Evolutionary conservation across 306 rosid genomes (phyloP).

Genomic region (Cicer cuneatum): DNA sequence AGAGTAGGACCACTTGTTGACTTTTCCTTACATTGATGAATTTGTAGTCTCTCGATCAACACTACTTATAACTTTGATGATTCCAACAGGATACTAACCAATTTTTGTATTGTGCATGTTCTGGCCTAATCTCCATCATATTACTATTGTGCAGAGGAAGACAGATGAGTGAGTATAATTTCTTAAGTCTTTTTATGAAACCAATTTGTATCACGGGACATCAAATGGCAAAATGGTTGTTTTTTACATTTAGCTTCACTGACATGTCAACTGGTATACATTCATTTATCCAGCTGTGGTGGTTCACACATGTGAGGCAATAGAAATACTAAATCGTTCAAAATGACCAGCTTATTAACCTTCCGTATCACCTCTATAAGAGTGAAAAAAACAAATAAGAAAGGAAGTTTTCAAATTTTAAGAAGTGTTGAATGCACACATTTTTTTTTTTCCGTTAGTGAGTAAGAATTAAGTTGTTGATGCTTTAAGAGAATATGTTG

Average conservation of each 20-base stretch:
- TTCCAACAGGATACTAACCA: constrained; percentile 52
- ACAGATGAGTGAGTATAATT: constrained; percentile 85
- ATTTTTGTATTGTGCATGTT: constrained; percentile 48
- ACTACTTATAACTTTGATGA: background rate
- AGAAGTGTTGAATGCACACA: background rate
- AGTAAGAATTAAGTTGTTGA: background rate
- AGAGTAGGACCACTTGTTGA: constrained; percentile 7
- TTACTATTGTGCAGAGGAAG: constrained; percentile 75
- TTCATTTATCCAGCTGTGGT: constrained; percentile 9
- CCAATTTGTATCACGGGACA: constrained; percentile 1
- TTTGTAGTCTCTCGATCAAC: constrained; percentile 23
- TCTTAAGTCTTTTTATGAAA: constrained; percentile 27
- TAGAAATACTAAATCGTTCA: background rate
- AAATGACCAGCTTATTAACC: constrained; percentile 1
- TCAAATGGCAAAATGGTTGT: constrained; percentile 26
- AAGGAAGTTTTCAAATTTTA: background rate
- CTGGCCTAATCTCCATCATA: constrained; percentile 45
- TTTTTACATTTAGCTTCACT: background rate
- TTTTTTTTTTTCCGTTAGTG: background rate
- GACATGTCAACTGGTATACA: background rate
- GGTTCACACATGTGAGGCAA: background rate
- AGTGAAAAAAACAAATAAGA: too few relatives aligned
- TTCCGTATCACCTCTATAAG: background rate
- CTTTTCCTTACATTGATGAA: constrained; percentile 25
- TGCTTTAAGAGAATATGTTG: background rate